Conservation (phyloP, 75 land plant species). For the Picea sitchensis region DNA sequence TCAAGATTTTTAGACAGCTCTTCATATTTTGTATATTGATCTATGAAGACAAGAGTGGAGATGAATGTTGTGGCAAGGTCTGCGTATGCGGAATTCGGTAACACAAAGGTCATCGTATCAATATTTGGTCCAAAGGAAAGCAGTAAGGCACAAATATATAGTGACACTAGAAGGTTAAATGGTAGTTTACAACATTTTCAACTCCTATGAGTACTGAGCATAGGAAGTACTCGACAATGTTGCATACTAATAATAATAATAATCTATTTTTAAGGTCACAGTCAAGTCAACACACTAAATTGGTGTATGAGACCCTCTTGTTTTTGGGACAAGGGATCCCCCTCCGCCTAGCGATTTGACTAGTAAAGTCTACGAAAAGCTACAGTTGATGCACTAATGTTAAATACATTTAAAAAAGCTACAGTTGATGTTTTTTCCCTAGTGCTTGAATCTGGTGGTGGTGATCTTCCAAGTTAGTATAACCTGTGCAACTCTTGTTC, state of each 20-base stretch:
- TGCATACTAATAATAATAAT: constrained; percentile 13
- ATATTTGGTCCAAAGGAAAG: constrained; percentile 95
- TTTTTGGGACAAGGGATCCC: too few relatives aligned
- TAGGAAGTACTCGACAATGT: constrained; percentile 78
- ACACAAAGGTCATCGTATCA: background rate
- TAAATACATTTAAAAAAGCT: too few relatives aligned
- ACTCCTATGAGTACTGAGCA: constrained; percentile 70
- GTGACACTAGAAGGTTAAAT: constrained; percentile 83
- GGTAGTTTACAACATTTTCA: constrained; percentile 82
- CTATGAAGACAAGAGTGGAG: background rate
- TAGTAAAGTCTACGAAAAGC: too few relatives aligned
- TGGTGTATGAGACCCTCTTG: too few relatives aligned
- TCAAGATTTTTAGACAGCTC: too few relatives aligned
- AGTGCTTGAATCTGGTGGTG: constrained; percentile 1
- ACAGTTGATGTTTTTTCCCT: too few relatives aligned
- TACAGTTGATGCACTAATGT: constrained; percentile 37
- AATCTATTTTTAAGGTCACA: too few relatives aligned
- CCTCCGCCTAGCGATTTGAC: too few relatives aligned
- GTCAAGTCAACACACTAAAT: too few relatives aligned
- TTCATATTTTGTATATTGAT: too few relatives aligned
- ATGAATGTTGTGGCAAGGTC: background rate
- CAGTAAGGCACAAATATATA: constrained; percentile 92
- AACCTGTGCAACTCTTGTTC: constrained; percentile 87
- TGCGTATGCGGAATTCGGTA: too few relatives aligned
- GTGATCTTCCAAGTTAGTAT: constrained; percentile 85